These are phyloP conservation scores for Penstemon barbatus DNA, from an alignment of 257 asterid species.

Conservation along the genomic window DNA sequence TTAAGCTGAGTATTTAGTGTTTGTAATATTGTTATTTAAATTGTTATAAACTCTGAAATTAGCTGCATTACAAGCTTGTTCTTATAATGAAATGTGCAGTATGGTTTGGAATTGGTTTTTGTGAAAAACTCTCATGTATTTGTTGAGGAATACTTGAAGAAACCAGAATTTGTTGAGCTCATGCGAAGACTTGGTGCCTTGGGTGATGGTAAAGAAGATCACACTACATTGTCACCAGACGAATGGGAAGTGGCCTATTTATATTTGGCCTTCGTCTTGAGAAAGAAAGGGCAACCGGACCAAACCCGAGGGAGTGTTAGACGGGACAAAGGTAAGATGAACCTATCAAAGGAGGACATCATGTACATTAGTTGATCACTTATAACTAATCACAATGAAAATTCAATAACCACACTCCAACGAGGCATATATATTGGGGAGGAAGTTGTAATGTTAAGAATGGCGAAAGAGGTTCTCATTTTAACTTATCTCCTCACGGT, in stretches of 20 bases:
- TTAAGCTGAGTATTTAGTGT: constrained; percentile 16
- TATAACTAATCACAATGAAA: constrained; percentile 4
- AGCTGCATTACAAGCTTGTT: constrained; percentile 16
- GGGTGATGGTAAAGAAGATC: constrained; percentile 90
- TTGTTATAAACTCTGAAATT: neutral
- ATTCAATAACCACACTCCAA: neutral
- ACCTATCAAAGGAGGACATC: constrained; percentile 63
- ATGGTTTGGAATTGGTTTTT: constrained; percentile 83
- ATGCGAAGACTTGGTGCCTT: constrained; percentile 95
- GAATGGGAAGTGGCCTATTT: constrained; percentile 98
- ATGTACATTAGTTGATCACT: constrained; percentile 37
- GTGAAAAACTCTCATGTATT: constrained; percentile 75
- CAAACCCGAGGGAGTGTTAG: constrained; percentile 36
- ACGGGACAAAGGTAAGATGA: constrained; percentile 80
- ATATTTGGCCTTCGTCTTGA: constrained; percentile 73
- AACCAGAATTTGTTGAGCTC: constrained; percentile 79
- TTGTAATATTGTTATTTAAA: neutral
- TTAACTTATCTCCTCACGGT: constrained; percentile 2
- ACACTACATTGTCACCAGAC: constrained; percentile 80
- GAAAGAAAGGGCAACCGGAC: constrained; percentile 82
- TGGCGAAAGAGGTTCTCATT: constrained; percentile 4
- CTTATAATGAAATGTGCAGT: constrained; percentile 43
- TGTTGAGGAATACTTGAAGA: constrained; percentile 89
- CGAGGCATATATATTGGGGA: constrained; percentile 12
- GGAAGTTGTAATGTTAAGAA: neutral